Base-by-base conservation (phyloP, 1,284 basidiomycete species). In the Neotropicomus parvogracilis region DNA sequence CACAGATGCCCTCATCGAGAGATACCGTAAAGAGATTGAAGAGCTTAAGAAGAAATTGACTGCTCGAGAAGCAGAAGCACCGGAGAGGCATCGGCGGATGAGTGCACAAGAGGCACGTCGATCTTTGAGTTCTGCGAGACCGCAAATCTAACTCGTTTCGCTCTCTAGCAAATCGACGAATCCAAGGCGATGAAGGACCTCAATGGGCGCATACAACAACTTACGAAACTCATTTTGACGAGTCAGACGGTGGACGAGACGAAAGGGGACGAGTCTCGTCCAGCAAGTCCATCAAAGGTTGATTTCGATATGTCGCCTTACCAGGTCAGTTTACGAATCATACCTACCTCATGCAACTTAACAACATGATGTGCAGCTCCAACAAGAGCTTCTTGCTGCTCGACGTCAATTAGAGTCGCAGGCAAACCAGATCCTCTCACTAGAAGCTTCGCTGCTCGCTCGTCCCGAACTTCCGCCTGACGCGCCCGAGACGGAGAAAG, bases 1-100 rank as follows among this genome's bases (percentile, higher is more conserved):
- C 60, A 93, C 91, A 0, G 91, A 94, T 56, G 93, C 93, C 0
- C 76, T 97, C 24, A 89, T 97, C 52, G 85, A 90, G 70, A 80
- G 92, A 49, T 97, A 97, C 67, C 80, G 88, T 57, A 87, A 86
- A 62, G 91, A 95, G 69, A 95, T 95, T 53, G 89, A 90, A 28
- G 88, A 92, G 38, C 80, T 95, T 48, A 88, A 82, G 70, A 71
- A 65, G 7, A 72, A 86, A 29, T 71, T 92, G 29, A 68, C 76
- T 24, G 85, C 90, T 57, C 75, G 82, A 40, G 88, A 91, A 64
- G 76, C 77, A 10, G 73, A 73, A 6, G 70, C 71, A 6, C 75
- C 80, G 36, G 75, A 73, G 32, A 70, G 75, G 50, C 73, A 71
- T 38, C 73, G 85, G 43, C 72, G 85, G 41, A 67, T 87, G 45